A percentile compares a stretch with the other conserved stretches of the same genome.
Conservation (phyloP, 495 filamentous ascomycete genomes). For the Parmelia sp. region DNA sequence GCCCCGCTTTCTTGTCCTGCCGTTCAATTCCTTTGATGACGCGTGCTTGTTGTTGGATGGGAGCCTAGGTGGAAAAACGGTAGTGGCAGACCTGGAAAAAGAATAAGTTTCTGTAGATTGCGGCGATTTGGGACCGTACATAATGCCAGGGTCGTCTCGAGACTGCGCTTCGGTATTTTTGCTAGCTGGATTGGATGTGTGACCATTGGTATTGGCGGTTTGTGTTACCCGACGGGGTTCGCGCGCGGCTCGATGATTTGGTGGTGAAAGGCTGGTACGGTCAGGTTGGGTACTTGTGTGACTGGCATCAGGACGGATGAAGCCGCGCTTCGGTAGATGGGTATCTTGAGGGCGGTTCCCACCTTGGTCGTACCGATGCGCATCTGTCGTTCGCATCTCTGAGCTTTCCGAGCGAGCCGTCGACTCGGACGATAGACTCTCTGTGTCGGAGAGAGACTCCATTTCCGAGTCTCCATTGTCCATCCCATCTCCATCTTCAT, state of each 20-base stretch:
- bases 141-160: not conserved
- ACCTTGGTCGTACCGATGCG: not conserved
- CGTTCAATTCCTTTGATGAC: not conserved
- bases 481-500: not conserved
- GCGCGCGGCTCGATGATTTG: not conserved
- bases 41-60: not conserved
- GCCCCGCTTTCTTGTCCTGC: not conserved
- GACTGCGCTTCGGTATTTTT: not conserved
- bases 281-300: not conserved
- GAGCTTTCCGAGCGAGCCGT: not conserved
- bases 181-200: not conserved
- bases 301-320: not conserved
- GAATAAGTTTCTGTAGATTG: not conserved
- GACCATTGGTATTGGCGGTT: not conserved
- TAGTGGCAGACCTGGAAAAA: not conserved
- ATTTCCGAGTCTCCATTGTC: not conserved
- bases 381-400: not conserved
- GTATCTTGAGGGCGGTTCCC: not conserved
- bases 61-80: not conserved
- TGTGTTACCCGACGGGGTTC: not conserved
- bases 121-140: not conserved
- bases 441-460: not conserved
- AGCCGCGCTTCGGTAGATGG: not conserved
- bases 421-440: not conserved
- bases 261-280: not conserved